Conservation (phyloP, 148 eudicot genomes). For the Fagopyrum esculentum region DNA sequence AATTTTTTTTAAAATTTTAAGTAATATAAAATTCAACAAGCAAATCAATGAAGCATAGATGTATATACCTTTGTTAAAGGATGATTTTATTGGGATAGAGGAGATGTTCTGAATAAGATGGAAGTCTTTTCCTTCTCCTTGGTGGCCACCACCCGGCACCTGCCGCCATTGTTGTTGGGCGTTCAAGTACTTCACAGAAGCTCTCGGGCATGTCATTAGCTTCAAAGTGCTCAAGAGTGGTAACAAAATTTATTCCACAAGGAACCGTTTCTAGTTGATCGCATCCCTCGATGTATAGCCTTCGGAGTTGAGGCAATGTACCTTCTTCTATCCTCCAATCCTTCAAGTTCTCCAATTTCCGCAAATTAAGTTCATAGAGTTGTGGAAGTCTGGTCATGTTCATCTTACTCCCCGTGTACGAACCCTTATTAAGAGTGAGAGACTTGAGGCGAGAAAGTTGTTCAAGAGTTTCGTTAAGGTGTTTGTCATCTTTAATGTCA, state of each 20-base stretch:
- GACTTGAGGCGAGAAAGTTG: not conserved
- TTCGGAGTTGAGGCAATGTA: not conserved
- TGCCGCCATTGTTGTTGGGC: not conserved
- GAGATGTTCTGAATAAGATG: conserved; percentile 6
- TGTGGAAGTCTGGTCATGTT: not conserved
- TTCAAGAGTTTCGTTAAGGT: not conserved
- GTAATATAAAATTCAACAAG: not conserved
- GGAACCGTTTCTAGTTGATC: not conserved
- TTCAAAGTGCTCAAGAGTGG: not conserved
- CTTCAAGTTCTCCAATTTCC: not conserved
- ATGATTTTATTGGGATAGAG: not conserved
- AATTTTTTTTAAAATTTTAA: too few relatives aligned
- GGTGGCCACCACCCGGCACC: not conserved
- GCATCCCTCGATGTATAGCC: not conserved
- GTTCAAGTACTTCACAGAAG: not conserved
- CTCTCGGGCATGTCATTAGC: not conserved
- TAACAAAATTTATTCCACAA: not conserved
- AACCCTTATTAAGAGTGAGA: not conserved
- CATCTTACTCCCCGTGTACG: not conserved
- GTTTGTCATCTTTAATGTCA: not conserved
- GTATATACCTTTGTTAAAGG: not conserved
- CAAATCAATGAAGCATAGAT: not conserved
- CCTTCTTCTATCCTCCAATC: not conserved
- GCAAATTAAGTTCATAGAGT: not conserved
- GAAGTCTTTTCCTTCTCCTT: not conserved